Evolutionary conservation across 2,329 filamentous ascomycete species (phyloP), one percentile per base, ranked within the genome.

Genomic region (Plectosphaerella plurivora): DNA sequence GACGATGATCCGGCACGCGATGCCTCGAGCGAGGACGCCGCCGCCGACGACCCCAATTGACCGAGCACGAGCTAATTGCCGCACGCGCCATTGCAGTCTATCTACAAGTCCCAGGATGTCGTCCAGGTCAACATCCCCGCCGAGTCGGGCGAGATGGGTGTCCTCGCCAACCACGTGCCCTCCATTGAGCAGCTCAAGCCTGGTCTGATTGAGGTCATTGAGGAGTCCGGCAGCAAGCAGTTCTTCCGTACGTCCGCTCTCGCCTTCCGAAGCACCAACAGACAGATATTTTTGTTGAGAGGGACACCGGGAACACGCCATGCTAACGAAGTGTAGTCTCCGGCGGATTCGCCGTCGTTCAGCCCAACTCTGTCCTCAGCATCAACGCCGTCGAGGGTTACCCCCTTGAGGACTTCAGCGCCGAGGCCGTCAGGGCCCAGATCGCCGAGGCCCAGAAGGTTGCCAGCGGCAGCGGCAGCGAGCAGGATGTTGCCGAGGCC

Each of bases 131-230:
- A 99, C 84, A 87, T 99, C 68, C 88, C 94, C 72, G 94, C 94
- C 69, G 94, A 96, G 75, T 95, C 92, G 58, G 94, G 94, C 73
- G 94, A 97, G 67, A 99, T 99, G 94, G 94, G 94, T 88, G 88
- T 99, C 66, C 88, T 99, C 70, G 94, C 94, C 73, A 95, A 94
- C 83, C 94, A 99, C 84, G 94, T 99, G 67, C 92, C 94, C 60
- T 91, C 92, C 57, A 97, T 99, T 70, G 94, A 99, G 83, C 94
- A 99, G 82, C 83, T 99, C 75, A 96, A 95, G 84, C 92, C 94
- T 57, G 94, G 94, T 68, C 78, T 97, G 63, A 83, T 99, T 63
- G 93, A 97, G 82, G 82, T 99, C 69, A 84, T 97, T 63, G 93
- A 97, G 82, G 94, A 99, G 83, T 83, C 78, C 68, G 81, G 80